Conservation (phyloP, 331 rosid species). For the Rhamnella rubrinervis region DNA sequence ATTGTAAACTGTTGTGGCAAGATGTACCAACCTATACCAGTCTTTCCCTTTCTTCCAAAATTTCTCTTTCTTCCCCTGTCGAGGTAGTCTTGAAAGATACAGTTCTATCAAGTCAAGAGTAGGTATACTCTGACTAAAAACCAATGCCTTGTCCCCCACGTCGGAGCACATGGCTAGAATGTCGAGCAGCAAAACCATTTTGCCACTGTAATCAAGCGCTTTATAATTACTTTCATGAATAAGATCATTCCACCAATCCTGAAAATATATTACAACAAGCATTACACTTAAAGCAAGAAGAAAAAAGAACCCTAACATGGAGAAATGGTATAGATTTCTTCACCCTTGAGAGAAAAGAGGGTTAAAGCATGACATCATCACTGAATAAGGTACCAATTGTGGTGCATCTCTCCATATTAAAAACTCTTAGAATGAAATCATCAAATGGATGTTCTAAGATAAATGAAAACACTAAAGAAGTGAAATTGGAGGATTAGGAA, state of each 20-base stretch:
- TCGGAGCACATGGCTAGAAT: constrained; percentile 78
- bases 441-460: background rate
- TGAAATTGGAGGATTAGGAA: background rate
- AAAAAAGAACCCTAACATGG: too few relatives aligned
- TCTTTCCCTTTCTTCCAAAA: constrained; percentile 92
- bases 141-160: constrained; percentile 88
- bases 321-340: background rate
- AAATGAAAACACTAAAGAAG: background rate
- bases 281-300: constrained; percentile 15
- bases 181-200: constrained; percentile 89
- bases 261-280: constrained; percentile 27
- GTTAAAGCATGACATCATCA: background rate
- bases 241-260: constrained; percentile 98
- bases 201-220: constrained; percentile 86
- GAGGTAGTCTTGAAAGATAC: constrained; percentile 71
- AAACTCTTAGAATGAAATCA: background rate
- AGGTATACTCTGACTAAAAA: constrained; percentile 99
- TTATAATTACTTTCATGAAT: constrained; percentile 68
- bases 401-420: background rate
- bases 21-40: constrained; percentile 84
- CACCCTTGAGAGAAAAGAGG: background rate
- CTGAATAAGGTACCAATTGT: background rate
- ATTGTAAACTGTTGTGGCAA: constrained; percentile 13
- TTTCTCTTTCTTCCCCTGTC: constrained; percentile 65
- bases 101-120: constrained; percentile 89